Evolutionary conservation across 345 rosid species (phyloP).

Genomic region (Streptanthus diversifolius): DNA sequence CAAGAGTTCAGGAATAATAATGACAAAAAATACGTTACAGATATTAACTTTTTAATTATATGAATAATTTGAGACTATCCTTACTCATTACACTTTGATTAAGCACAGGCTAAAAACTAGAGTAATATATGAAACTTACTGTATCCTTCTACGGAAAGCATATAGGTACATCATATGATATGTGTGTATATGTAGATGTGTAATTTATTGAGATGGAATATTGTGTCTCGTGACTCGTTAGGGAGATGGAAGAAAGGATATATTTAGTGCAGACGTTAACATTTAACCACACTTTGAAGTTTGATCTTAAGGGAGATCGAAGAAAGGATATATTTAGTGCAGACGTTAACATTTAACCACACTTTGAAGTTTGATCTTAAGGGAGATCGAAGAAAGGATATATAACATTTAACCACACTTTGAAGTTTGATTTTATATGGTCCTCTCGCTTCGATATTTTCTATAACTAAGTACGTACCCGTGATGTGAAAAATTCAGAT

Average conservation of each 20-base stretch:
- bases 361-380: slow-evolving; percentile 12
- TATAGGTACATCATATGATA: slow-evolving; percentile 3
- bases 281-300: slow-evolving; percentile 20
- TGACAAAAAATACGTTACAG: too few relatives aligned
- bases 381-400: slow-evolving; percentile 10
- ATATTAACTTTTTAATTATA: too few relatives aligned
- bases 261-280: slow-evolving; percentile 32
- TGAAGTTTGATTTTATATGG: slow-evolving; percentile 23
- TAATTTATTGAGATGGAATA: slow-evolving; percentile 17
- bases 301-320: background rate
- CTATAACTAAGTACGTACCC: background rate
- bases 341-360: slow-evolving; percentile 30
- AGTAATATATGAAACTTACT: background rate
- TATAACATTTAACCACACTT: slow-evolving; percentile 27
- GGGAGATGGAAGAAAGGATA: slow-evolving; percentile 9
- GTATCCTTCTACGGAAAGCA: slow-evolving; percentile 10
- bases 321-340: slow-evolving; percentile 25
- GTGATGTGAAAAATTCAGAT: background rate
- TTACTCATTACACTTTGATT: background rate
- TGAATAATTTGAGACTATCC: background rate
- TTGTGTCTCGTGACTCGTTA: slow-evolving; percentile 17
- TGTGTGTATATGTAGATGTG: slow-evolving; percentile 18
- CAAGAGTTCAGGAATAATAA: background rate
- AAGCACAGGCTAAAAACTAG: background rate
- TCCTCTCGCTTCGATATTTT: slow-evolving; percentile 28